Percentiles rank a stretch among this genome's conserved stretches.
These are phyloP conservation scores for Kodamaea anthophila DNA, from an alignment of 1,139 yeast species.

Conservation along the genomic window DNA sequence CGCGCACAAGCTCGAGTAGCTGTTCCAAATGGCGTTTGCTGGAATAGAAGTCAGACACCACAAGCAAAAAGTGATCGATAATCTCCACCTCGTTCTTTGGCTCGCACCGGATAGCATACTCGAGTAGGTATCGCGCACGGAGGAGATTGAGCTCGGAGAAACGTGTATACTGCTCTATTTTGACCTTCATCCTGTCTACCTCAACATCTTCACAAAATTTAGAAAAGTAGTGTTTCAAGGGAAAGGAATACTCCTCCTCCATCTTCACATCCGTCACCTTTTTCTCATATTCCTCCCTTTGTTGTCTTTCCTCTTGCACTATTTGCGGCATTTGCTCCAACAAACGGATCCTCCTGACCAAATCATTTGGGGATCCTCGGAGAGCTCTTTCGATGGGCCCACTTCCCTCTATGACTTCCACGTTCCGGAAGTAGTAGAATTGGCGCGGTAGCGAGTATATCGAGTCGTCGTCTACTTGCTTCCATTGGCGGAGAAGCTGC, in stretches of 20 bases:
- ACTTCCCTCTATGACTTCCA: too few species aligned
- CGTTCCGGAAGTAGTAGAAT: slow-evolving; percentile 8
- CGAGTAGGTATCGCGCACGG: slow-evolving; percentile 8
- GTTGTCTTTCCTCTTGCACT: slow-evolving; percentile 1
- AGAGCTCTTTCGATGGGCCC: too few species aligned
- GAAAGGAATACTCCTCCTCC: too few species aligned
- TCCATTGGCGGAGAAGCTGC: slow-evolving; percentile 7
- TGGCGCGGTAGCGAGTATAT: slow-evolving; percentile 7
- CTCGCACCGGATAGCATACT: neutral
- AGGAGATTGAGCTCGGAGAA: slow-evolving; percentile 7
- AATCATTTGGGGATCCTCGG: too few species aligned
- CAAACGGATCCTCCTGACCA: neutral
- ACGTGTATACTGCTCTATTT: slow-evolving; percentile 11
- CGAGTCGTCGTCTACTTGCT: slow-evolving; percentile 6
- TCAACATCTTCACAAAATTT: slow-evolving; percentile 2
- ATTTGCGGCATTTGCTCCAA: too few species aligned
- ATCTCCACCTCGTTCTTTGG: neutral
- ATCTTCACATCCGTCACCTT: too few species aligned
- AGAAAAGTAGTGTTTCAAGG: too few species aligned
- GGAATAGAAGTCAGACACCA: slow-evolving; percentile 11
- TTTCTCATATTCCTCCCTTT: too few species aligned
- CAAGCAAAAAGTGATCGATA: slow-evolving; percentile 9
- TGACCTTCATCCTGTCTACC: slow-evolving; percentile 7
- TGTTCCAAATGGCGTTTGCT: slow-evolving; percentile 8
- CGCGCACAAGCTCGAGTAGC: slow-evolving; percentile 7